Conservation (phyloP, 805 yeast genomes). For the Yarrowia sp. region DNA sequence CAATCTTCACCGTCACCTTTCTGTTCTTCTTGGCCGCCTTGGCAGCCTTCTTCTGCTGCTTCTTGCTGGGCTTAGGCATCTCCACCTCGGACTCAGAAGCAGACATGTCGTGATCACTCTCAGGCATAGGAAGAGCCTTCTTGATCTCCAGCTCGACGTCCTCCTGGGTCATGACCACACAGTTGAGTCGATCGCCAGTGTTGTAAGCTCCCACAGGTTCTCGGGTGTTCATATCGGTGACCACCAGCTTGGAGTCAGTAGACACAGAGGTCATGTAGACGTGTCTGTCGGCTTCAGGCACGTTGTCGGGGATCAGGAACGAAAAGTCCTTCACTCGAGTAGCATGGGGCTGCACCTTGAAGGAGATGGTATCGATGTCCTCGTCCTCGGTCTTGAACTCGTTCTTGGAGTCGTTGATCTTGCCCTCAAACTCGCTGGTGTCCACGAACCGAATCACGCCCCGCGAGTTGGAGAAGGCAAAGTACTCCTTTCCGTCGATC, state of each 20-base stretch:
- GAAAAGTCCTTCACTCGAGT: conserved; percentile 83
- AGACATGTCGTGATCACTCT: conserved; percentile 43
- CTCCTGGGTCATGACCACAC: conserved; percentile 76
- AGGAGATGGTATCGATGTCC: conserved; percentile 47
- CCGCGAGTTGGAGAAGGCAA: conserved; percentile 71
- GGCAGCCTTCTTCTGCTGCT: conserved; percentile 40
- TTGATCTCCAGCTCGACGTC: conserved; percentile 80
- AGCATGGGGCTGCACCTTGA: conserved; percentile 78
- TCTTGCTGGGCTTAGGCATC: conserved; percentile 39
- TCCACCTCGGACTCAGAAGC: conserved; percentile 47
- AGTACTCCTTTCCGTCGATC: conserved; percentile 59
- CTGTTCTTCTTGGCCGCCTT: conserved; percentile 12
- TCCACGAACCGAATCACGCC: conserved; percentile 70
- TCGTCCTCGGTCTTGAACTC: conserved; percentile 46
- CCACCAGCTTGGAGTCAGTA: conserved; percentile 91
- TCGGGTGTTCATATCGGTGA: conserved; percentile 74
- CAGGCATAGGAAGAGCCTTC: conserved; percentile 70
- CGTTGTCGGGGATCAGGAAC: conserved; percentile 46
- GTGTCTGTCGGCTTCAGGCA: conserved; percentile 50
- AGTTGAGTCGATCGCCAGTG: conserved; percentile 89
- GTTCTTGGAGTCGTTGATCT: conserved; percentile 45
- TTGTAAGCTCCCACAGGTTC: conserved; percentile 91
- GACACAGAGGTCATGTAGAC: conserved; percentile 78
- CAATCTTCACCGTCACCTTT: conserved; percentile 15
- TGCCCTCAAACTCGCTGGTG: conserved; percentile 48